These are phyloP conservation scores for Tilletia indica DNA, from an alignment of 1,284 basidiomycete genomes.

Conservation along the genomic window DNA sequence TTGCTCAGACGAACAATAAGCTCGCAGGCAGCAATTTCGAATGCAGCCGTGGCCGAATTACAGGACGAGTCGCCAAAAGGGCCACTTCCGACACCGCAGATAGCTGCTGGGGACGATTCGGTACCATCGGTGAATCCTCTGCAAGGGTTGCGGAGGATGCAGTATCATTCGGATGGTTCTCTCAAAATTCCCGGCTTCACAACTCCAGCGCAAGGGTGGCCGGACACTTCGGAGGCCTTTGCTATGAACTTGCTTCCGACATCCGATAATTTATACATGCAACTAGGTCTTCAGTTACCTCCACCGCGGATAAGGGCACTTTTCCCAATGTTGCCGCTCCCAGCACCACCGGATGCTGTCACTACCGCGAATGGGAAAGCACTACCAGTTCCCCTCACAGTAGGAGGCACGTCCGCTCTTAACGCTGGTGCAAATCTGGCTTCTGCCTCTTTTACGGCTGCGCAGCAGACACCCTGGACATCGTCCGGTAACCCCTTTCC, in stretches of 20 bases:
- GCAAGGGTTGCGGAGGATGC: neutral
- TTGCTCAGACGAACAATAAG: neutral
- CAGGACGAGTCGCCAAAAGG: neutral
- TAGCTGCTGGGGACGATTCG: neutral
- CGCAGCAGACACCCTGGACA: conserved; percentile 11
- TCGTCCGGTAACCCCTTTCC: conserved; percentile 9
- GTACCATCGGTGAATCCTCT: neutral
- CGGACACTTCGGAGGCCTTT: conserved; percentile 7
- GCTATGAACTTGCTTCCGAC: neutral
- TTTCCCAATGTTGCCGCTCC: conserved; percentile 4
- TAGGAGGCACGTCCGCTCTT: conserved; percentile 3
- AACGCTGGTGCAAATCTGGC: neutral
- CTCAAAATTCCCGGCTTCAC: conserved; percentile 12
- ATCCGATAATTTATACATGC: neutral
- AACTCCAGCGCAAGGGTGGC: conserved; percentile 2
- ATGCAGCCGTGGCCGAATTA: neutral
- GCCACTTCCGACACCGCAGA: neutral
- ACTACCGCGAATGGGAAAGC: neutral
- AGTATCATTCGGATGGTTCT: conserved; percentile 10
- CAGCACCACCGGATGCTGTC: conserved; percentile 8
- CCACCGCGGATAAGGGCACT: conserved; percentile 6
- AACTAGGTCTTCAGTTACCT: neutral
- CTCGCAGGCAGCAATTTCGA: too few species aligned
- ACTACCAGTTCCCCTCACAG: conserved; percentile 7
- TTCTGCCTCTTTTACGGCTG: conserved; percentile 2